Conservation (phyloP, 306 rosid genomes). For the Quercus agrifolia region DNA sequence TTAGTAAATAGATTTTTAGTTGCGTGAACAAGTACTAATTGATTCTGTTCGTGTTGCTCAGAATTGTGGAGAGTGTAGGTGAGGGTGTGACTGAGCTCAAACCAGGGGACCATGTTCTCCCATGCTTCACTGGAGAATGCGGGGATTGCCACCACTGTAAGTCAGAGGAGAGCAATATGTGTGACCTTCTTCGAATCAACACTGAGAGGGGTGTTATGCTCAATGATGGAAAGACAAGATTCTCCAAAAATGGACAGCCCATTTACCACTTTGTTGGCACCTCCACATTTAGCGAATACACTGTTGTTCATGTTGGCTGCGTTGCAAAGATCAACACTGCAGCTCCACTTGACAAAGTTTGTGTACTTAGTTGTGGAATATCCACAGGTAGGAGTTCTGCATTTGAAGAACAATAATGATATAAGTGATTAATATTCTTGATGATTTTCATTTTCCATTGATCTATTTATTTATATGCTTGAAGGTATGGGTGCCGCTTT, state of each 20-base stretch:
- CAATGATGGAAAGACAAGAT: slow-evolving; percentile 57
- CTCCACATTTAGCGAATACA: slow-evolving; percentile 88
- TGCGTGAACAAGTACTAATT: neutral
- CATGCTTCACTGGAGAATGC: slow-evolving; percentile 90
- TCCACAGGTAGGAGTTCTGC: slow-evolving; percentile 59
- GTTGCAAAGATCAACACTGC: slow-evolving; percentile 82
- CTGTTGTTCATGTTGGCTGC: slow-evolving; percentile 74
- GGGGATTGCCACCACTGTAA: slow-evolving; percentile 78
- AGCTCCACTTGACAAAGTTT: slow-evolving; percentile 92
- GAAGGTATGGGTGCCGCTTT: slow-evolving; percentile 85
- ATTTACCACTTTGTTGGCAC: slow-evolving; percentile 83
- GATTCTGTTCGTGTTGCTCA: slow-evolving; percentile 14
- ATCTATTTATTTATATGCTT: slow-evolving; percentile 4
- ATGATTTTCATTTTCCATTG: neutral
- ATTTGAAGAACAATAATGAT: neutral
- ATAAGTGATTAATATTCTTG: neutral
- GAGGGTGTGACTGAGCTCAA: slow-evolving; percentile 86
- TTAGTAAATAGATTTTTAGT: neutral
- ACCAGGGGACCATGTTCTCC: slow-evolving; percentile 90
- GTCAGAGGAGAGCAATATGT: slow-evolving; percentile 95
- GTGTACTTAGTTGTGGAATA: slow-evolving; percentile 88
- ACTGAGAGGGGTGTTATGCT: slow-evolving; percentile 84
- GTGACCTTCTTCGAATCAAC: slow-evolving; percentile 84
- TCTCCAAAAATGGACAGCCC: slow-evolving; percentile 71
- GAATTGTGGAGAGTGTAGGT: slow-evolving; percentile 79